Evolutionary conservation across 2,329 filamentous ascomycete species (phyloP).

Genomic region (Colletotrichum sp.): DNA sequence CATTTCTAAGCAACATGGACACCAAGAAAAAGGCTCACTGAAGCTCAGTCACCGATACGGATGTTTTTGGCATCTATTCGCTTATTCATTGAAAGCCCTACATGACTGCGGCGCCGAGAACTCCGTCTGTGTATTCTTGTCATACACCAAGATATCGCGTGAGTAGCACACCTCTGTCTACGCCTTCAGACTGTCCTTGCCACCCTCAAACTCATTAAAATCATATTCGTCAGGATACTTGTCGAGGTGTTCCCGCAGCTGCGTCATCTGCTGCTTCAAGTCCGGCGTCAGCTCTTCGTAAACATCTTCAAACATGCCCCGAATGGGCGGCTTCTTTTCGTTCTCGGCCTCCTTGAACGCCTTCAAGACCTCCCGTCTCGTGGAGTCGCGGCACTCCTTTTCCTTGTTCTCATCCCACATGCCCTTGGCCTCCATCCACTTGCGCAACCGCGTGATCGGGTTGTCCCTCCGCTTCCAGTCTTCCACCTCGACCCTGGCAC

Average conservation of each 20-base stretch:
- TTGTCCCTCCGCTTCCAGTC: slow-evolving; percentile 94
- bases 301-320: slow-evolving; percentile 82
- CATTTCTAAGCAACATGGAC: not conserved
- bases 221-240: slow-evolving; percentile 95
- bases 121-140: not conserved
- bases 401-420: slow-evolving; percentile 89
- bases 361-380: slow-evolving; percentile 78
- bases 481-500: slow-evolving; percentile 90
- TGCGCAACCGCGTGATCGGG: slow-evolving; percentile 82
- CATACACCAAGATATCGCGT: not conserved
- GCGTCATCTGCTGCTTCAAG: slow-evolving; percentile 70
- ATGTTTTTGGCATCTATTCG: not conserved
- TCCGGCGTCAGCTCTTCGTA: slow-evolving; percentile 90
- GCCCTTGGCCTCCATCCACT: slow-evolving; percentile 85
- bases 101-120: not conserved
- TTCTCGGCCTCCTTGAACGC: slow-evolving; percentile 86
- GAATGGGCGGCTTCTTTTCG: slow-evolving; percentile 77
- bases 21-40: not conserved
- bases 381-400: slow-evolving; percentile 68
- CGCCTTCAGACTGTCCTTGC: slow-evolving; percentile 64
- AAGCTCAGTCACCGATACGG: not conserved
- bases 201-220: slow-evolving; percentile 75
- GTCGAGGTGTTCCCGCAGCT: slow-evolving; percentile 79
- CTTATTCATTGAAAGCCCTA: not conserved
- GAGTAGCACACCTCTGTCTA: slow-evolving; percentile 7